These are phyloP conservation scores for Fusarium sambucinum DNA, from an alignment of 2,329 filamentous ascomycete species.

Conservation along the genomic window DNA sequence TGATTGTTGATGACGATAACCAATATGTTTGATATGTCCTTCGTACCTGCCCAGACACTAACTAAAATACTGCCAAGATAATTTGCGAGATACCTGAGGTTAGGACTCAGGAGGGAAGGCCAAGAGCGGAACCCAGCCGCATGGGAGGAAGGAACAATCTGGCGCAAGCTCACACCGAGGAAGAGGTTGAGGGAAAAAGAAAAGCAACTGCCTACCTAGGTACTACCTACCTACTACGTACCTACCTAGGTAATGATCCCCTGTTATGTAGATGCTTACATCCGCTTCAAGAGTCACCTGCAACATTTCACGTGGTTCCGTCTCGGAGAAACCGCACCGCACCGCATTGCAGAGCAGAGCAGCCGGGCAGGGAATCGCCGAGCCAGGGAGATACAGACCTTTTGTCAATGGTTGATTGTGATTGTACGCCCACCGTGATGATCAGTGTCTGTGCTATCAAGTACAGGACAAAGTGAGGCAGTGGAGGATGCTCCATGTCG, in stretches of 20 bases:
- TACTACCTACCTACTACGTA: neutral
- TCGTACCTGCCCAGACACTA: neutral
- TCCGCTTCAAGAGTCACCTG: constrained; percentile 30
- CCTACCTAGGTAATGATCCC: neutral
- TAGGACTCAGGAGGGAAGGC: neutral
- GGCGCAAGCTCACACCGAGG: neutral
- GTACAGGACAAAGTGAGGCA: neutral
- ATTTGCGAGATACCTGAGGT: neutral
- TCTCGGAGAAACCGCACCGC: constrained; percentile 16
- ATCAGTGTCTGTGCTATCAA: constrained; percentile 37
- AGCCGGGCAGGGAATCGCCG: constrained; percentile 1
- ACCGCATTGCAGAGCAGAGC: constrained; percentile 14
- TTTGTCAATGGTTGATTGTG: constrained; percentile 13
- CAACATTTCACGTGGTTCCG: constrained; percentile 30
- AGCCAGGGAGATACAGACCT: neutral
- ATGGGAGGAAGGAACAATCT: neutral
- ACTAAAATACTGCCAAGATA: neutral
- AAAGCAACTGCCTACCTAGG: neutral
- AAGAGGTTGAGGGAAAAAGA: constrained; percentile 4
- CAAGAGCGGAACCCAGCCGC: constrained; percentile 9
- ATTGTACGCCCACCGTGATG: constrained; percentile 30
- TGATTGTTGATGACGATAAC: constrained; percentile 8
- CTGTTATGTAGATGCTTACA: constrained; percentile 10
- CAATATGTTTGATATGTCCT: neutral
- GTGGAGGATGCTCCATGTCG: neutral